Evolutionary conservation across 495 filamentous ascomycete species (phyloP), one percentile per base, ranked within the genome.

Genomic region (Annulohypoxylon nitens): DNA sequence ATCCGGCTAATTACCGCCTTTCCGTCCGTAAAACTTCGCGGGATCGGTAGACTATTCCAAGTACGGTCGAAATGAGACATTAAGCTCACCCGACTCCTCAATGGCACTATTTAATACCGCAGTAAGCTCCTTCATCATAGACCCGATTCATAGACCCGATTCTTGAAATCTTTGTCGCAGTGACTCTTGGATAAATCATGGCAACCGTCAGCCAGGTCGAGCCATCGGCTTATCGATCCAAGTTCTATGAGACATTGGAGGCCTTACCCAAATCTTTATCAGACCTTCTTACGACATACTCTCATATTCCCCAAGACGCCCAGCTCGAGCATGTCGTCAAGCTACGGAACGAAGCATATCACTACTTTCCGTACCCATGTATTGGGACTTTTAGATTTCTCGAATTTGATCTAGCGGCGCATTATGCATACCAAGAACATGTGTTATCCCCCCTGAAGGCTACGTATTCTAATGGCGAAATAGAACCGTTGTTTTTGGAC

Each of bases 321-420:
- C 75, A 77, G 60, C 51, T 73, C 10, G 48, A 68, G 0, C 72
- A 77, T 55, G 43, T 77, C 48, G 45, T 67, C 8, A 72, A 72
- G 41, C 7, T 77, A n/a, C 75, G 75, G 30, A 34, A 77, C 23
- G 75, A 67, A 30, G 75, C 65, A 39, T 77, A 75, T 36, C 45
- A 58, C n/a, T 34, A 41, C 23, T 68, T 70, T 53, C 70, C 78
- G 7, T 82, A 81, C 36, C 81, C 82, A 4, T 87, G 84, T 60
- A 75, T 86, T 39, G 83, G 85, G 8, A 74, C 73, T 11, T 81
- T 79, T 55, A 68, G 77, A 68, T 79, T 85, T 70, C 64, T 83
- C 50, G 76, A 86, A 77, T 71, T 81, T 73, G 47, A 76, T 61
- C 45, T 83, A 61, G 47, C 78, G 14, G 39, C 70, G 0, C 37